Evolutionary conservation across 108 stramenopile species (phyloP).

Genomic region (Discostella pseudostelligera): DNA sequence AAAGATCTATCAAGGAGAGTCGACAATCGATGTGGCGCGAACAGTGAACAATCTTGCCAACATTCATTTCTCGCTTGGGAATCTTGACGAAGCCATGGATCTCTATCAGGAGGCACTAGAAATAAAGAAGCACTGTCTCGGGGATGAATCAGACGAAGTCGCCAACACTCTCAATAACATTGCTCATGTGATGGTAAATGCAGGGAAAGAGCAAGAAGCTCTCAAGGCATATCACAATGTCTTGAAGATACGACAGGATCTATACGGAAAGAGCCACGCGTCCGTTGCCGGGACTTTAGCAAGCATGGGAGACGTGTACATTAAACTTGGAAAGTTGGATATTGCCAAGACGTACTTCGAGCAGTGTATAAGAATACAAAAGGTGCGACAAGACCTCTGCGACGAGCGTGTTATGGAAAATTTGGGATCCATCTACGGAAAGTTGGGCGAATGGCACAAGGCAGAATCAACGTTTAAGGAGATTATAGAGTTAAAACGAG

Average conservation of each 20-base stretch:
- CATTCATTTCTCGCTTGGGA: slow-evolving; percentile 48
- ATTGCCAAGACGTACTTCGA: slow-evolving; percentile 47
- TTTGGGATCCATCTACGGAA: slow-evolving; percentile 47
- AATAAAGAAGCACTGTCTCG: slow-evolving; percentile 44
- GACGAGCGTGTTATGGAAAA: slow-evolving; percentile 49
- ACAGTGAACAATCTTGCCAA: slow-evolving; percentile 55
- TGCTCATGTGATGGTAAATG: slow-evolving; percentile 49
- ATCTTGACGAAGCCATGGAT: slow-evolving; percentile 48
- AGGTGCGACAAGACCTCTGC: slow-evolving; percentile 22
- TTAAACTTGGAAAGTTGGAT: slow-evolving; percentile 42
- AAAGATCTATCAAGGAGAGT: slow-evolving; percentile 35
- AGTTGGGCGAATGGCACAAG: slow-evolving; percentile 50
- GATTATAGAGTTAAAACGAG: slow-evolving; percentile 30
- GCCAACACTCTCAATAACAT: slow-evolving; percentile 51
- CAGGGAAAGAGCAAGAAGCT: slow-evolving; percentile 45
- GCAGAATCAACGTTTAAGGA: slow-evolving; percentile 44
- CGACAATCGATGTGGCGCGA: slow-evolving; percentile 44
- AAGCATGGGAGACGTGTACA: slow-evolving; percentile 52
- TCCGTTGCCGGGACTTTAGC: slow-evolving; percentile 48
- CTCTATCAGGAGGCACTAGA: slow-evolving; percentile 46
- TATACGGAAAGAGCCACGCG: slow-evolving; percentile 41
- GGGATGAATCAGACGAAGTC: slow-evolving; percentile 46
- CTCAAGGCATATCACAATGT: slow-evolving; percentile 44
- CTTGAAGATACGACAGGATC: slow-evolving; percentile 37
- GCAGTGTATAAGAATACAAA: slow-evolving; percentile 44